These are phyloP conservation scores for Fusarium equiseti DNA, from an alignment of 2,329 filamentous ascomycete species.

Conservation along the genomic window DNA sequence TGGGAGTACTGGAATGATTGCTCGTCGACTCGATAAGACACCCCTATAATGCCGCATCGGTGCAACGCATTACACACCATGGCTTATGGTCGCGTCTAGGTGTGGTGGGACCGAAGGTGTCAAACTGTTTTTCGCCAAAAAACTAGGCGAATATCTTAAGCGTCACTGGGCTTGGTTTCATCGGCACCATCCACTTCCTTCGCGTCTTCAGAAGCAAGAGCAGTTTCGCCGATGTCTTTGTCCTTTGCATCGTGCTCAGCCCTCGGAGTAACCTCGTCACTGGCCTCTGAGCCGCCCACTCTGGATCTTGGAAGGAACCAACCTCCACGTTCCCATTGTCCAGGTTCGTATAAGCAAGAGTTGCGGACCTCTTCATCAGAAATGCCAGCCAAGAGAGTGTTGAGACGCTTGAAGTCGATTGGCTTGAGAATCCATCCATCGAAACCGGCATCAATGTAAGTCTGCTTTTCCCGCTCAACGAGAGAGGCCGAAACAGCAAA, in stretches of 20 bases:
- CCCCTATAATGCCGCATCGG: neutral
- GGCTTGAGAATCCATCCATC: conserved; percentile 94
- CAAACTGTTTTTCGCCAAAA: neutral
- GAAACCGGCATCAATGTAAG: conserved; percentile 82
- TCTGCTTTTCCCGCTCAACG: conserved; percentile 74
- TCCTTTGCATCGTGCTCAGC: conserved; percentile 34
- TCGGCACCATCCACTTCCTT: neutral
- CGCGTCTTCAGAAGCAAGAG: neutral
- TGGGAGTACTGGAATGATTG: neutral
- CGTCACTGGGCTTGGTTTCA: neutral
- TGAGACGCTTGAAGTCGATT: conserved; percentile 82
- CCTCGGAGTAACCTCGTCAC: conserved; percentile 47
- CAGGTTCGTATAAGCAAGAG: conserved; percentile 75
- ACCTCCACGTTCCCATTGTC: conserved; percentile 86
- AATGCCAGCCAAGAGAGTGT: conserved; percentile 76
- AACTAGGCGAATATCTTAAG: neutral
- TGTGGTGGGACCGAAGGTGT: neutral
- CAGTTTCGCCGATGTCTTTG: conserved; percentile 36
- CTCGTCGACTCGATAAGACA: neutral
- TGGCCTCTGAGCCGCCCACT: conserved; percentile 20
- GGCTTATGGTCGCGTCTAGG: neutral
- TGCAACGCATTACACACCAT: neutral
- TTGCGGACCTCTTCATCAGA: conserved; percentile 69
- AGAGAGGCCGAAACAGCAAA: conserved; percentile 90
- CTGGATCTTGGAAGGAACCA: conserved; percentile 70